Base-by-base conservation (phyloP, 805 yeast genomes). In the Hemisphaericaspora nanyangensis region DNA sequence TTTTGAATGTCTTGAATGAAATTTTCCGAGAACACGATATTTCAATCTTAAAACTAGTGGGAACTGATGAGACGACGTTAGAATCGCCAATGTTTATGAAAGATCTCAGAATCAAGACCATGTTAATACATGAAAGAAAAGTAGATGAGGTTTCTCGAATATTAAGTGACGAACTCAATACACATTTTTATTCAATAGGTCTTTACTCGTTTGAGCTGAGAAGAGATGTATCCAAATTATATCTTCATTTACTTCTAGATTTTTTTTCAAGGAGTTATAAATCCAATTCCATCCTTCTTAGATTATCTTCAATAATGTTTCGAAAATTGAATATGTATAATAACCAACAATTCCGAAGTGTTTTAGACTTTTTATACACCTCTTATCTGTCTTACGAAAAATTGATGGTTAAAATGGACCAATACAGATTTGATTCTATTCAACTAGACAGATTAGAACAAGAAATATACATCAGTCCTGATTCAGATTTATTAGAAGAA, bases 301-400 rank as follows among this genome's bases (percentile, higher is more conserved):
- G 17, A 16, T 31, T 41, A n/a, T 41, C 42, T 17, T 35, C 34
- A 27, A 16, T 10, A 6, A n/a, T 41, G 15, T 37, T 38, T 17
- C 13, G 38, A 6, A 42, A 43, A 27, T 25, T 46, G 13, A 47
- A 50, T 32, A 13, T 48, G 1, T 31, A 39, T 12, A 34, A 22
- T 18, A 41, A 40, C 29, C 18, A 35, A n/a, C 29, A 39, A 12
- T 46, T 49, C 27, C 11, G 37, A 12, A 13, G 19, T n/a, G 41
- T 49, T 4, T 33, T 51, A 7, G 41, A 43, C 2, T 49, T 45
- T 42, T 40, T 55, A 17, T 44, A 33, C 39, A 48, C 51, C n/a
- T 35, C 48, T 2, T 52, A 38, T 25, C 8, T n/a, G 10, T 24
- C 15, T 4, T 47, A 49, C 32, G 15, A 11, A 12, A 35, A 31